phyloP scores from a whole-genome alignment of 768 basidiomycete species.

The Leccinum disarticulatum region DNA sequence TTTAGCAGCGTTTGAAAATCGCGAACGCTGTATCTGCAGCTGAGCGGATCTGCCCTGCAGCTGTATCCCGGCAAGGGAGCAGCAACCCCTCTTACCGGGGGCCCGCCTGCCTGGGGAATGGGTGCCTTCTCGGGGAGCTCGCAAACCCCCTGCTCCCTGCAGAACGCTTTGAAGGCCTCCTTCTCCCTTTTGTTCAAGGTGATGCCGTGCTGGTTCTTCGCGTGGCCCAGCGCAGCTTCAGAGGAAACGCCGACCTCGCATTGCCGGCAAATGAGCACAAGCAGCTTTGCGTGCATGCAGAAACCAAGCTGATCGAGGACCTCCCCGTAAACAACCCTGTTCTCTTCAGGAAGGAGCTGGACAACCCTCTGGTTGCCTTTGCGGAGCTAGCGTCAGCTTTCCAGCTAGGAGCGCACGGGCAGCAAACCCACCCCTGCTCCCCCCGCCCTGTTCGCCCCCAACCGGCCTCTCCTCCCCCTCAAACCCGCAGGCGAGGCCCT shows the following conservation, averaged over 20 bases:
- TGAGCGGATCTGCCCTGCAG: slow-evolving; percentile 2
- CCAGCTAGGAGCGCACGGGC: too few relatives aligned
- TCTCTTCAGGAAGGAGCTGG: not conserved
- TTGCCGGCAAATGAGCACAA: slow-evolving; percentile 3
- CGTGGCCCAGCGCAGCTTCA: not conserved
- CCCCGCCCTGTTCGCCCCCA: too few relatives aligned
- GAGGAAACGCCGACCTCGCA: not conserved
- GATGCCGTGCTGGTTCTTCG: slow-evolving; percentile 1
- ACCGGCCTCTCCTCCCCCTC: too few relatives aligned
- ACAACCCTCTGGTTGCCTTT: not conserved
- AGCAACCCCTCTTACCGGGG: not conserved
- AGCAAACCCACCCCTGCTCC: too few relatives aligned
- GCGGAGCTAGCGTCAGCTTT: too few relatives aligned
- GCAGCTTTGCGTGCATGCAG: not conserved
- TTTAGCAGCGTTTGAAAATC: not conserved
- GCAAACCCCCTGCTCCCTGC: not conserved
- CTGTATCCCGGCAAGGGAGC: not conserved
- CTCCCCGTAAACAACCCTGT: not conserved
- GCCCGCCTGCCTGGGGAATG: not conserved
- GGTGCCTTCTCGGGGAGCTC: not conserved
- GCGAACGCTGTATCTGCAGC: slow-evolving; percentile 4
- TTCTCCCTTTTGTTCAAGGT: too few relatives aligned
- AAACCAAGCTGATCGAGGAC: not conserved
- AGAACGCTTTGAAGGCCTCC: not conserved
- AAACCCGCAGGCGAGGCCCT: too few relatives aligned